phyloP scores from a whole-genome alignment of 306 rosid genomes.

The Boehmeria nivea region DNA sequence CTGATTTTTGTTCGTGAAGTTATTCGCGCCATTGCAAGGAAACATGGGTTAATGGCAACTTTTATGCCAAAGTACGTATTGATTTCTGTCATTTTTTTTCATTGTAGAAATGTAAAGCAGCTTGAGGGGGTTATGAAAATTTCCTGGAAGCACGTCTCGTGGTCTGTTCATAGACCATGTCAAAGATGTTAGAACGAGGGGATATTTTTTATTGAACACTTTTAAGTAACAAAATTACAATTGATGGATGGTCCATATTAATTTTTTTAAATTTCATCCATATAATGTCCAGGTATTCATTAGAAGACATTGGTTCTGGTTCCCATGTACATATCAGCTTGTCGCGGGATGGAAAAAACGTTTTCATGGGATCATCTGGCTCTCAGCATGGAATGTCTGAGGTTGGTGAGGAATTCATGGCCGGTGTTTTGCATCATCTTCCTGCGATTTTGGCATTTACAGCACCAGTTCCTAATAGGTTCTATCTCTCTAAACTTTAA shows the following conservation, averaged over 20 bases:
- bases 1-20: conserved; percentile 67
- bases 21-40: conserved; percentile 71
- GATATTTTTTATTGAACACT: no score
- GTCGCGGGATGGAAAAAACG: conserved; percentile 71
- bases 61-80: conserved; percentile 83
- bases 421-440: conserved; percentile 78
- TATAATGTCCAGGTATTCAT: conserved; percentile 42
- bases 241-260: no score
- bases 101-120: neutral
- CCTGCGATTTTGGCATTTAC: conserved; percentile 69
- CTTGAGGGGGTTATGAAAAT: neutral
- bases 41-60: conserved; percentile 74
- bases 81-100: neutral
- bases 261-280: conserved; percentile 1
- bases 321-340: conserved; percentile 86
- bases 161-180: no score
- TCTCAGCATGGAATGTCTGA: conserved; percentile 70
- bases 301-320: conserved; percentile 89
- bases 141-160: no score
- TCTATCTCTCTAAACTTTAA: conserved; percentile 9
- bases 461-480: conserved; percentile 92
- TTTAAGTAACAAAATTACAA: neutral
- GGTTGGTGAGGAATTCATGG: conserved; percentile 78
- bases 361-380: conserved; percentile 51
- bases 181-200: neutral